Base-by-base conservation (phyloP, 805 yeast species). In the Starmerella bombi region DNA sequence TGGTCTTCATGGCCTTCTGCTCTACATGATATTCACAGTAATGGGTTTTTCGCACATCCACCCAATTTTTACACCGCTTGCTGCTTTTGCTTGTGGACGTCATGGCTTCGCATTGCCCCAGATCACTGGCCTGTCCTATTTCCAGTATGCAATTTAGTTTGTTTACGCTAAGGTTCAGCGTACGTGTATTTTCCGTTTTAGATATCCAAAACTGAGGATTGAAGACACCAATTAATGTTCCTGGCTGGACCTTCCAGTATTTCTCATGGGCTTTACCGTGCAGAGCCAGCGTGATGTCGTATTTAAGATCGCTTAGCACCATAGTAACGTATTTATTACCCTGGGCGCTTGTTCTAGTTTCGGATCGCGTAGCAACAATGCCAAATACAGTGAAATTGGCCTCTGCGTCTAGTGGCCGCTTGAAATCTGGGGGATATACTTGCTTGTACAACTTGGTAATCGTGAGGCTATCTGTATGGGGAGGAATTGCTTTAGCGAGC, bases 351-450 rank as follows among this genome's bases (percentile, higher is more conserved):
- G 61, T 57, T 46, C 67, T 65, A 3, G 78, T 66, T 6, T 65
- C 71, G 4, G 75, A 62, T 52, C 84, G 84, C 17, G 56, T 53
- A 4, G 74, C 62, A 0, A 86, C 63, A 2, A 81, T 65, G 1
- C 93, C 96, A n/a, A 78, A 52, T 1, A 76, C 69, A n/a, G 77
- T 77, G 80, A 84, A 85, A 54, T 86, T 85, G 3, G 78, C 60
- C 17, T 10, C 20, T 51, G 77, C 77, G 17, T 38, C 22, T 2
- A 61, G 60, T 0, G 94, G 94, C 35, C 80, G 80, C 5, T 60
- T 55, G 53, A 71, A 85, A 17, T 71, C 64, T 0, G 94, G 91
- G 2, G 91, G 78, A 22, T 57, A 49, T 1, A 85, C 74, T 47
- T 76, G 74, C 25, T 48, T 44, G 35, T 28, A 35, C 25, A 42